phyloP scores from a whole-genome alignment of 2,329 filamentous ascomycete genomes.

The Zasmidium cellare region DNA sequence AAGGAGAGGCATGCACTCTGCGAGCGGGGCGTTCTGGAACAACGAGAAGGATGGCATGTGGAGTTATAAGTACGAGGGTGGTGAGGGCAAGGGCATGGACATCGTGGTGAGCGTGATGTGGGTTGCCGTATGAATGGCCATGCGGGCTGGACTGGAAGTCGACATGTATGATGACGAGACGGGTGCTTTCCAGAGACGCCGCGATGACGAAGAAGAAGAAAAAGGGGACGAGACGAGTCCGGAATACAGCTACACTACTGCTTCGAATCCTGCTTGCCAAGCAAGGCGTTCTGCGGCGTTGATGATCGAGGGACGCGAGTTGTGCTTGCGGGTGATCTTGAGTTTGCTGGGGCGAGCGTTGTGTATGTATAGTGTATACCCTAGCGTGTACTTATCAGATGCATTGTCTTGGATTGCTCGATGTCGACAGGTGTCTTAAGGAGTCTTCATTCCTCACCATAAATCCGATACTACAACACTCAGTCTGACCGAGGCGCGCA shows the following conservation, averaged over 20 bases:
- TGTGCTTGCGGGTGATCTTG: background rate
- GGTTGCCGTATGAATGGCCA: conserved; percentile 59
- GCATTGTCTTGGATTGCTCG: too few relatives aligned
- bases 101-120: conserved; percentile 63
- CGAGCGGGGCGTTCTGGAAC: conserved; percentile 85
- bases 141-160: too few relatives aligned
- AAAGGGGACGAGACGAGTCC: too few relatives aligned
- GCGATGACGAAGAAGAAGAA: too few relatives aligned
- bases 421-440: too few relatives aligned
- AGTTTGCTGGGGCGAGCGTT: background rate
- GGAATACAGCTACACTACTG: too few relatives aligned
- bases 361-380: background rate
- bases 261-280: background rate
- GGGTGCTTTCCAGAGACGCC: too few relatives aligned
- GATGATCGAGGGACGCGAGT: background rate
- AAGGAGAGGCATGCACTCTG: conserved; percentile 85
- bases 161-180: too few relatives aligned
- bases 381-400: background rate
- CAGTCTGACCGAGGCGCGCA: too few relatives aligned
- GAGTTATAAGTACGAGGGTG: conserved; percentile 78
- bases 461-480: too few relatives aligned
- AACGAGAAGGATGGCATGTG: conserved; percentile 88
- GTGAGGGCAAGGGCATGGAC: conserved; percentile 53
- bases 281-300: background rate
- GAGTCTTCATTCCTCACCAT: too few relatives aligned